A percentile compares a stretch with the other conserved stretches of the same genome.
These are phyloP conservation scores for Fusarium denticulatum DNA, from an alignment of 2,329 filamentous ascomycete species.

Conservation along the genomic window DNA sequence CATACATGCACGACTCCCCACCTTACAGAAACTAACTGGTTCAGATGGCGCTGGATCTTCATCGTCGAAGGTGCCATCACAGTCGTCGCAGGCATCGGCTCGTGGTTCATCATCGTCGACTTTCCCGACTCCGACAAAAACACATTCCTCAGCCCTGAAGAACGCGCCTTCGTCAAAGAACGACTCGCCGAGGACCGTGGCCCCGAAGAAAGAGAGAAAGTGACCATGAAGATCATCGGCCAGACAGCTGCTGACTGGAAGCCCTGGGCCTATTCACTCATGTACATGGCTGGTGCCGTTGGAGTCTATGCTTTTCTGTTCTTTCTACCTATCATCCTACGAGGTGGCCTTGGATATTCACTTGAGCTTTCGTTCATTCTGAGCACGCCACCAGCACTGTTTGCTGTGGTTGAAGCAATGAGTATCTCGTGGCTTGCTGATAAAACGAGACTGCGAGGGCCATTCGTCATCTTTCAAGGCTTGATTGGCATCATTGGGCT, in stretches of 20 bases:
- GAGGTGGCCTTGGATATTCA: slow-evolving; percentile 22
- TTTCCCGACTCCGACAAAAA: slow-evolving; percentile 25
- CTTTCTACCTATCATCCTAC: slow-evolving; percentile 8
- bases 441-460: slow-evolving; percentile 11
- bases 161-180: slow-evolving; percentile 17
- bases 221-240: not conserved
- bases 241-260: slow-evolving; percentile 26
- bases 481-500: slow-evolving; percentile 19
- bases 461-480: slow-evolving; percentile 27
- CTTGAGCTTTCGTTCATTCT: slow-evolving; percentile 22
- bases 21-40: too few relatives aligned
- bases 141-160: slow-evolving; percentile 19
- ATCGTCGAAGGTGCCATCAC: slow-evolving; percentile 29
- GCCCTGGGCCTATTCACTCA: slow-evolving; percentile 25
- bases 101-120: slow-evolving; percentile 35
- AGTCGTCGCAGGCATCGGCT: slow-evolving; percentile 19
- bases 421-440: slow-evolving; percentile 24
- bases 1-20: too few relatives aligned
- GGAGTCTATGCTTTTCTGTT: slow-evolving; percentile 24
- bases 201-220: slow-evolving; percentile 18
- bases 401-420: slow-evolving; percentile 23
- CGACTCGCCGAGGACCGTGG: slow-evolving; percentile 11
- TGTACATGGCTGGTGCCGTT: slow-evolving; percentile 31
- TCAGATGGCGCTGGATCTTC: slow-evolving; percentile 30
- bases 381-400: slow-evolving; percentile 4